A percentile compares a stretch with the other conserved stretches of the same genome.
Evolutionary conservation across 495 filamentous ascomycete species (phyloP).

Genomic region (Neurospora sp.): DNA sequence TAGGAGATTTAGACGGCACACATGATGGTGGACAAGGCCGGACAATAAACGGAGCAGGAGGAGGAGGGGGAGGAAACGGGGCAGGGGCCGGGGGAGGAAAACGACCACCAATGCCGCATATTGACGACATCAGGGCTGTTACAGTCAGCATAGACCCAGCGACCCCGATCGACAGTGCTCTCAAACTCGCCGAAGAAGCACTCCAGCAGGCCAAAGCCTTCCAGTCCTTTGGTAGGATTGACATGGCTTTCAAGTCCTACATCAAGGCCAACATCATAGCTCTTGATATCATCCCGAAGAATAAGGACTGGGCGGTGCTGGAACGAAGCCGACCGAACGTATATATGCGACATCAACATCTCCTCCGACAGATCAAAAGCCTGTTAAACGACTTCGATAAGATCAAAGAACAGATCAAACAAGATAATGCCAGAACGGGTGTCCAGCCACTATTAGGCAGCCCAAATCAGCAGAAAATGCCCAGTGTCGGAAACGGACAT

Average conservation of each 20-base stretch:
- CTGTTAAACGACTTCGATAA: conserved; percentile 39
- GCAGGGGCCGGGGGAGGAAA: conserved; percentile 13
- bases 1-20: neutral
- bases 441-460: conserved; percentile 22
- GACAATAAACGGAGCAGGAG: neutral
- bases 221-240: conserved; percentile 41
- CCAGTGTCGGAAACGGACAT: neutral
- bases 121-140: conserved; percentile 58
- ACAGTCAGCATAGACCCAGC: conserved; percentile 33
- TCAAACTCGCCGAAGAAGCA: conserved; percentile 38
- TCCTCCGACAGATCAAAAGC: conserved; percentile 25
- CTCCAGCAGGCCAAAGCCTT: conserved; percentile 42
- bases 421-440: conserved; percentile 51
- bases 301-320: conserved; percentile 24
- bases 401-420: conserved; percentile 58
- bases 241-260: conserved; percentile 54
- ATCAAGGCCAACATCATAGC: conserved; percentile 69
- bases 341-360: conserved; percentile 34
- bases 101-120: conserved; percentile 48
- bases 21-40: neutral
- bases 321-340: conserved; percentile 12
- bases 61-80: neutral
- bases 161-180: conserved; percentile 36
- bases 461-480: neutral
- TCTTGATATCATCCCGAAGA: conserved; percentile 48